phyloP scores from a whole-genome alignment of 208 protist species.

The Crithidia sp. region DNA sequence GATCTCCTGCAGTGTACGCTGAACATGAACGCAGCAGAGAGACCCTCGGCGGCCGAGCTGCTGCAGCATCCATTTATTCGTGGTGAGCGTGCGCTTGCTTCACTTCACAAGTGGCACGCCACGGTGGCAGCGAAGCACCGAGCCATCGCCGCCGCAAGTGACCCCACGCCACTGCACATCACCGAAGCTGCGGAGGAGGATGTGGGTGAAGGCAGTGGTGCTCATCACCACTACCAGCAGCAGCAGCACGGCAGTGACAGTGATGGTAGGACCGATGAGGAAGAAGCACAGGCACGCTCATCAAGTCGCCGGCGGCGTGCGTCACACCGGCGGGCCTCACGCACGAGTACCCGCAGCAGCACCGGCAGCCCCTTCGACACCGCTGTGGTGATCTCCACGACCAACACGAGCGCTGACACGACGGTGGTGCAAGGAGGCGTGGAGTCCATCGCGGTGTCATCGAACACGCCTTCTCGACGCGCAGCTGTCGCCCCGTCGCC shows the following conservation, averaged over 20 bases:
- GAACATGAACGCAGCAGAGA: slow-evolving; percentile 46
- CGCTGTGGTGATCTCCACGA: background rate
- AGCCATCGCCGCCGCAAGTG: background rate
- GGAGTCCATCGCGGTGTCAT: background rate
- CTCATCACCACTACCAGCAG: no score
- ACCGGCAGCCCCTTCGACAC: slow-evolving; percentile 21
- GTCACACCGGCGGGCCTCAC: background rate
- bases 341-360: slow-evolving; percentile 3
- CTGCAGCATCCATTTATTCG: slow-evolving; percentile 84
- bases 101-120: slow-evolving; percentile 48
- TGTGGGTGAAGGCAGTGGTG: background rate
- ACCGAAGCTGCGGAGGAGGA: background rate
- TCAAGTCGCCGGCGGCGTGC: background rate
- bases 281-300: background rate
- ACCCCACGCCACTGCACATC: background rate
- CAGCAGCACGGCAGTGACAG: background rate
- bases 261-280: background rate
- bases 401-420: background rate
- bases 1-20: slow-evolving; percentile 69
- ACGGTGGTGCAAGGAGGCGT: background rate
- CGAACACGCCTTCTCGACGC: background rate
- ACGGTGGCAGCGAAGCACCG: slow-evolving; percentile 28
- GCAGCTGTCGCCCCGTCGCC: no score
- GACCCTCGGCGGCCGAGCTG: slow-evolving; percentile 61
- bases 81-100: slow-evolving; percentile 13